Evolutionary conservation across 164 flowering plant genomes (phyloP).

Genomic region (Macadamia tetraphylla): DNA sequence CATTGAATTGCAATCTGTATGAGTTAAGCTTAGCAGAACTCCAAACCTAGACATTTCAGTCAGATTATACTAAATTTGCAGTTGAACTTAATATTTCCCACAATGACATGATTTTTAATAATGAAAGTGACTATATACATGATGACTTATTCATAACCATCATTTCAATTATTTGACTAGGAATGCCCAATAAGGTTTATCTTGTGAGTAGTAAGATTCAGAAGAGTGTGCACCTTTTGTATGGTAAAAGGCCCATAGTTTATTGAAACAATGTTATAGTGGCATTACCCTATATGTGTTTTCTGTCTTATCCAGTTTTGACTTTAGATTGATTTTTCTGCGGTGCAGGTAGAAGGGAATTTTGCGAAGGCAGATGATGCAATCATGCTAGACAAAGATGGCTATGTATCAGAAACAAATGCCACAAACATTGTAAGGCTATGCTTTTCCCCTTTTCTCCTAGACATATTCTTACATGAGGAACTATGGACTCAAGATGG

Average conservation of each 20-base stretch:
- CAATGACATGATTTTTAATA: neutral
- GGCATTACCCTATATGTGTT: neutral
- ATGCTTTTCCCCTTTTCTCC: neutral
- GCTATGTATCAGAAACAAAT: slow-evolving; percentile 98
- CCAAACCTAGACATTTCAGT: neutral
- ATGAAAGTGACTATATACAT: neutral
- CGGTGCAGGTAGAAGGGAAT: slow-evolving; percentile 81
- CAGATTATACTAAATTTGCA: neutral
- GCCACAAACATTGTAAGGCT: slow-evolving; percentile 86
- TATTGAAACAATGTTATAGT: neutral
- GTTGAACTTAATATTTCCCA: neutral
- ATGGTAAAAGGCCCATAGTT: neutral
- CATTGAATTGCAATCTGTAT: neutral
- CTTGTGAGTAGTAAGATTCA: neutral
- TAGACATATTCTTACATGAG: neutral
- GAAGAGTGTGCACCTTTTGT: neutral
- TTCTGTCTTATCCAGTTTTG: neutral
- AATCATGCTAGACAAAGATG: slow-evolving; percentile 96
- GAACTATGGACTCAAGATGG: neutral
- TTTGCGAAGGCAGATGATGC: slow-evolving; percentile 87
- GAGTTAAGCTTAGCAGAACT: neutral
- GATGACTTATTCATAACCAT: neutral
- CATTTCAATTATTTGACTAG: neutral
- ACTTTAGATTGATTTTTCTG: slow-evolving; percentile 4
- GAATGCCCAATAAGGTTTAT: neutral